phyloP scores from a whole-genome alignment of 371 early-diverging fungal genomes.

The Coemansia sp. region DNA sequence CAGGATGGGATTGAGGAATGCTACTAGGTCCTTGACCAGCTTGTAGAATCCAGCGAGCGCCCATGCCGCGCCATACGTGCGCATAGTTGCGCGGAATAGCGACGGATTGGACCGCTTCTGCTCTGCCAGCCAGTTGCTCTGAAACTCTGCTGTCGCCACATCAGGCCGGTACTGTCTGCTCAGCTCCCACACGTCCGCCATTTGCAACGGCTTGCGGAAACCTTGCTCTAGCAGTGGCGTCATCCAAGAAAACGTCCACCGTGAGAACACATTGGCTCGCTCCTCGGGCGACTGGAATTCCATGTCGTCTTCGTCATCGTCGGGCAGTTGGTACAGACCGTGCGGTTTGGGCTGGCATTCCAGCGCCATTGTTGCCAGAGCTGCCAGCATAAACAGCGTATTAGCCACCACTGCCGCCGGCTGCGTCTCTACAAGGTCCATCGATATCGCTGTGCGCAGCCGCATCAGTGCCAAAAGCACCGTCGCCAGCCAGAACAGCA shows the following conservation, averaged over 20 bases:
- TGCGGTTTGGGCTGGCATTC: constrained; percentile 62
- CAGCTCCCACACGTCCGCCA: constrained; percentile 56
- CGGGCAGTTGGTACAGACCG: constrained; percentile 59
- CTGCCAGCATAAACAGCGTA: constrained; percentile 45
- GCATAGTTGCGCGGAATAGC: constrained; percentile 61
- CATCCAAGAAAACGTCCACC: constrained; percentile 88
- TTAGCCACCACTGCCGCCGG: constrained; percentile 51
- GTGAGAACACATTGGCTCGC: constrained; percentile 82
- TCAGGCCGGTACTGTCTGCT: constrained; percentile 63
- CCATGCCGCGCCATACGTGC: constrained; percentile 67
- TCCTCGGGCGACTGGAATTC: constrained; percentile 62
- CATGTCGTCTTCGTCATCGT: constrained; percentile 56
- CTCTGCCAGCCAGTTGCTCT: constrained; percentile 62
- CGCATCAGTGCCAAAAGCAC: constrained; percentile 47
- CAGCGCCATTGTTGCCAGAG: constrained; percentile 58
- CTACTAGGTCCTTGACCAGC: constrained; percentile 67
- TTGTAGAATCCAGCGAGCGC: constrained; percentile 47
- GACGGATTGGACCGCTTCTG: constrained; percentile 55
- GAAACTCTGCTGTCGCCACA: constrained; percentile 62
- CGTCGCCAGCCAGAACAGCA: constrained; percentile 76
- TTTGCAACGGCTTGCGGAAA: constrained; percentile 13
- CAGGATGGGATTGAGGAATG: constrained; percentile 80
- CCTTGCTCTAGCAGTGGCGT: constrained; percentile 83
- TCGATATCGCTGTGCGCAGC: constrained; percentile 50
- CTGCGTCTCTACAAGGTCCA: constrained; percentile 3